Percentiles rank a stretch among this genome's conserved stretches.
phyloP scores from a whole-genome alignment of 1,284 basidiomycete genomes.

The Spongispora temasekensis region DNA sequence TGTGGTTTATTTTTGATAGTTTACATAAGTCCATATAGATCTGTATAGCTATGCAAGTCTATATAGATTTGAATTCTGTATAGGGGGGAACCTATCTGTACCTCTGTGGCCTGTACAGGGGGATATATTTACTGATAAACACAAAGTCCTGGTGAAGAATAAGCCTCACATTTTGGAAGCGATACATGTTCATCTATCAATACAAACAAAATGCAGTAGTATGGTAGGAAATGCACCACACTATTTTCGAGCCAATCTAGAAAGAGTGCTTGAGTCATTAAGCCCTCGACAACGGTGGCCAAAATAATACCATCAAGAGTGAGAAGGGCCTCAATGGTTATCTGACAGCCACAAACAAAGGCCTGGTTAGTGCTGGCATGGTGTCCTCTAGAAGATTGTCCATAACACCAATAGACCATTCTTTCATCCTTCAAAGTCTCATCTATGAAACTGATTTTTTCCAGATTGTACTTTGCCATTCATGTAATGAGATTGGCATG shows the following conservation, averaged over 20 bases:
- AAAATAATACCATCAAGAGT: neutral
- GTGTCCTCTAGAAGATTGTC: neutral
- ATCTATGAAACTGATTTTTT: neutral
- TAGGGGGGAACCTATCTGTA: too few species aligned
- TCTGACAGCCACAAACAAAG: too few species aligned
- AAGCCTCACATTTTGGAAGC: neutral
- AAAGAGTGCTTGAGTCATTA: neutral
- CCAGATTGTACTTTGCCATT: neutral
- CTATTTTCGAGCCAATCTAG: neutral
- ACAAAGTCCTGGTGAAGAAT: neutral
- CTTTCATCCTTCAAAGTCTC: neutral
- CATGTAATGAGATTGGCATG: neutral
- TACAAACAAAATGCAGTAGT: too few species aligned
- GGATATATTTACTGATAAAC: too few species aligned
- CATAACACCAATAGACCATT: neutral
- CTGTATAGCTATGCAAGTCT: too few species aligned
- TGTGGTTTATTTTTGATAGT: too few species aligned
- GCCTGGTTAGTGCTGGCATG: neutral
- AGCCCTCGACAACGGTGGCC: neutral
- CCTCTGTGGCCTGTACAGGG: too few species aligned
- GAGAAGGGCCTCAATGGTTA: too few species aligned
- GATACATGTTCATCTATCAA: neutral
- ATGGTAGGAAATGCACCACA: too few species aligned
- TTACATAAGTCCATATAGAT: too few species aligned
- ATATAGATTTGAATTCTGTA: too few species aligned